Evolutionary conservation across 495 filamentous ascomycete species (phyloP).

Genomic region (Apodospora peruviana): DNA sequence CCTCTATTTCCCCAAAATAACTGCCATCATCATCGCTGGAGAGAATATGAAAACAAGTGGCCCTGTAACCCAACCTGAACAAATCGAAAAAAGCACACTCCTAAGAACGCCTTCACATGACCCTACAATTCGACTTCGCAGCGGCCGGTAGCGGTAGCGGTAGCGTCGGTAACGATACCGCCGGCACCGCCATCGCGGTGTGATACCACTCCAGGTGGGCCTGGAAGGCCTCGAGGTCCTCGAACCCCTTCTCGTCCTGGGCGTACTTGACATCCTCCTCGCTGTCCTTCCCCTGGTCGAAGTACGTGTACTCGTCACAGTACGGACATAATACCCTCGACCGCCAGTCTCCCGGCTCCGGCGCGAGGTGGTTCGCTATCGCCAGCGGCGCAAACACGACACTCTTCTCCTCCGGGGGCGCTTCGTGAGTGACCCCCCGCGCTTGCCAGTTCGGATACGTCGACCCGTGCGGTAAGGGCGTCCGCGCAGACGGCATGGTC

Average conservation of each 20-base stretch:
- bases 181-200: conserved; percentile 25
- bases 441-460: conserved; percentile 30
- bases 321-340: conserved; percentile 39
- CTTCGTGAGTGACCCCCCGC: conserved; percentile 5
- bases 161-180: conserved; percentile 8
- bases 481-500: conserved; percentile 32
- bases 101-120: conserved; percentile 32
- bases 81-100: neutral
- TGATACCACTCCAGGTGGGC: conserved; percentile 46
- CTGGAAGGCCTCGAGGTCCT: conserved; percentile 31
- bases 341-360: conserved; percentile 34
- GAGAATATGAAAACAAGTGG: too few relatives aligned
- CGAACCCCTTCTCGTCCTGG: conserved; percentile 39
- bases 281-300: conserved; percentile 37
- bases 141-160: conserved; percentile 5
- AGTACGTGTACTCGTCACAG: conserved; percentile 43
- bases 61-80: too few relatives aligned
- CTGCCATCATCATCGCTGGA: too few relatives aligned
- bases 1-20: too few relatives aligned
- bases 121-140: conserved; percentile 18
- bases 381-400: conserved; percentile 43
- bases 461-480: conserved; percentile 6
- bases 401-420: conserved; percentile 31
- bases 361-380: conserved; percentile 44
- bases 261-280: conserved; percentile 36